These are phyloP conservation scores for Penicillium sp. DNA, from an alignment of 2,329 filamentous ascomycete genomes.

Conservation along the genomic window DNA sequence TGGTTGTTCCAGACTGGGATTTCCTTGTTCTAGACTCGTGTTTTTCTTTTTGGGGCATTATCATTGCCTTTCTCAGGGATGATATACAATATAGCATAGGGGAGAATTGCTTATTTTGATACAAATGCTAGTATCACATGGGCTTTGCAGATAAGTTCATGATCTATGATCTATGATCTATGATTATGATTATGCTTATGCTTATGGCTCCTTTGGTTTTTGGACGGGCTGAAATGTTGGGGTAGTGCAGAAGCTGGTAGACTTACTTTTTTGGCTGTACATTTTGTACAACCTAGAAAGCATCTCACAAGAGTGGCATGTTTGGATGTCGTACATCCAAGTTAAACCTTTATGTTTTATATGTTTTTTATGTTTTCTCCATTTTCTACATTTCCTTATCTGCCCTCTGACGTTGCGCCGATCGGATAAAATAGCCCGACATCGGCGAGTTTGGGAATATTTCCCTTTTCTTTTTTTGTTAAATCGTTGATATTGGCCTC, in stretches of 20 bases:
- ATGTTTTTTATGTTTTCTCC: not conserved
- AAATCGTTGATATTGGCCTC: not conserved
- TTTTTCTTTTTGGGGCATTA: not conserved
- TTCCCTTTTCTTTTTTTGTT: not conserved
- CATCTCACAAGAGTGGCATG: constrained; percentile 1
- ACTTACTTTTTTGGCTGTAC: not conserved
- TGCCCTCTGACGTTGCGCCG: not conserved
- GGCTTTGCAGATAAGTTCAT: not conserved
- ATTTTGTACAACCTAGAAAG: not conserved
- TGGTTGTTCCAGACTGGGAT: not conserved
- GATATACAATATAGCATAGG: not conserved
- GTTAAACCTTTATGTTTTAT: not conserved
- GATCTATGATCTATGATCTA: not conserved
- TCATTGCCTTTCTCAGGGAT: not conserved
- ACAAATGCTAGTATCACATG: not conserved
- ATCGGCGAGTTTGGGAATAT: not conserved
- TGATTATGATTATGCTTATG: not conserved
- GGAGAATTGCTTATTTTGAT: not conserved
- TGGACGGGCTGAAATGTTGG: not conserved
- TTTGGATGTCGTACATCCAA: constrained; percentile 6
- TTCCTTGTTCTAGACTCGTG: not conserved
- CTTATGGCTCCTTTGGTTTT: not conserved
- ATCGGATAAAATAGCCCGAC: not conserved
- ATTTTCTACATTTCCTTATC: not conserved
- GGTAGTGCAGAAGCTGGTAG: not conserved